Percentiles rank a stretch among this genome's conserved stretches.
These are phyloP conservation scores for Akanthomyces dipterigenus DNA, from an alignment of 2,329 filamentous ascomycete genomes.

Conservation along the genomic window DNA sequence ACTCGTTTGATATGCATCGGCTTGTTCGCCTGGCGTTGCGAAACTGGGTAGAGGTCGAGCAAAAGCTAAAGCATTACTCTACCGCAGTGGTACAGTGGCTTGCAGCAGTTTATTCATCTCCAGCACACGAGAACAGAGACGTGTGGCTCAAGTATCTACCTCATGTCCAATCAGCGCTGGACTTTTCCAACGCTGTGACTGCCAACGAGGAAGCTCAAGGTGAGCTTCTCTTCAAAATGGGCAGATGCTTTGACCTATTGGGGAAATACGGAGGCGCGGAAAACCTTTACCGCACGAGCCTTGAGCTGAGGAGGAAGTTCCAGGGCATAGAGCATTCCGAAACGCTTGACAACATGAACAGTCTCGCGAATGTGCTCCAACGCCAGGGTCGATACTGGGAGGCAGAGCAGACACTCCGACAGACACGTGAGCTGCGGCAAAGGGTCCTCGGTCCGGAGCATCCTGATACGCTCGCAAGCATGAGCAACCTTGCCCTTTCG, in stretches of 20 bases:
- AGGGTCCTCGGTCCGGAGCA: slow-evolving; percentile 15
- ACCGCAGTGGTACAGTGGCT: slow-evolving; percentile 13
- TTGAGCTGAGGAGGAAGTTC: not conserved
- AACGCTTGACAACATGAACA: slow-evolving; percentile 15
- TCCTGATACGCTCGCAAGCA: slow-evolving; percentile 8
- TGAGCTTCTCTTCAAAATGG: not conserved
- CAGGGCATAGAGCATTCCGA: not conserved
- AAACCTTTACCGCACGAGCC: not conserved
- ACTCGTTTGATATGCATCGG: slow-evolving; percentile 25
- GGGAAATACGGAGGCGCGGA: not conserved
- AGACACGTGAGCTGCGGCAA: slow-evolving; percentile 12
- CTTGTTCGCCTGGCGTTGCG: slow-evolving; percentile 24
- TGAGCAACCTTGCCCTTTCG: slow-evolving; percentile 9
- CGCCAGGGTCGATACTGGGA: slow-evolving; percentile 13
- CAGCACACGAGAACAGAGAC: slow-evolving; percentile 14
- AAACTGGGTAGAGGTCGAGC: slow-evolving; percentile 21
- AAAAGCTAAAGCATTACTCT: not conserved
- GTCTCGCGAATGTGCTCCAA: slow-evolving; percentile 10
- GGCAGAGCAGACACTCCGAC: slow-evolving; percentile 15
- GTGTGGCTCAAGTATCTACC: slow-evolving; percentile 21
- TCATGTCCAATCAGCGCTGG: slow-evolving; percentile 15
- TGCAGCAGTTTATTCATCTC: slow-evolving; percentile 11
- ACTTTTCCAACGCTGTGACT: not conserved
- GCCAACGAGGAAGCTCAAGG: not conserved
- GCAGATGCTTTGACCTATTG: not conserved